These are phyloP conservation scores for Endoconidiophora laricicola DNA, from an alignment of 2,329 filamentous ascomycete species.

Conservation along the genomic window DNA sequence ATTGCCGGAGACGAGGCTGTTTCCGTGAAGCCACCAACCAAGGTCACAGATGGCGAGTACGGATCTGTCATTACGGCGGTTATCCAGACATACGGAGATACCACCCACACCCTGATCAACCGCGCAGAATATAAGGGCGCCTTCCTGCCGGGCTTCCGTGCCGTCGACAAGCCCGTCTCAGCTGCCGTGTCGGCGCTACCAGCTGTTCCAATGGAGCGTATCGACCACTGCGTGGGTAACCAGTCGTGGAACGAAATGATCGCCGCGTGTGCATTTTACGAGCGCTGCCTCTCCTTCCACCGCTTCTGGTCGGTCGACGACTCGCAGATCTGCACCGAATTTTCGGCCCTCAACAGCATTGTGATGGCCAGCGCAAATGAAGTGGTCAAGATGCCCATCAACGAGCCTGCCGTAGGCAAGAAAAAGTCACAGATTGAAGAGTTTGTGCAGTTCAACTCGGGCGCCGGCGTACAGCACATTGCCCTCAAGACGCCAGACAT, in stretches of 20 bases:
- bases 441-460: slow-evolving; percentile 77
- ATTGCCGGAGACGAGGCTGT: slow-evolving; percentile 42
- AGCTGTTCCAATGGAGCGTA: slow-evolving; percentile 48
- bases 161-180: slow-evolving; percentile 27
- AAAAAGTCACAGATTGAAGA: slow-evolving; percentile 92
- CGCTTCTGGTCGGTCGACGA: slow-evolving; percentile 97
- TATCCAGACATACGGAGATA: slow-evolving; percentile 87
- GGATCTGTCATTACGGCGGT: slow-evolving; percentile 59
- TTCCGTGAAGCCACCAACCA: slow-evolving; percentile 44
- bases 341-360: slow-evolving; percentile 71
- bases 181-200: slow-evolving; percentile 33
- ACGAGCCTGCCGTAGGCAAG: slow-evolving; percentile 81
- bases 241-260: slow-evolving; percentile 87
- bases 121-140: slow-evolving; percentile 51
- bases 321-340: slow-evolving; percentile 81
- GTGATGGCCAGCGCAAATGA: slow-evolving; percentile 82
- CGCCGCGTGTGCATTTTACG: slow-evolving; percentile 55
- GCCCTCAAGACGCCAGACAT: slow-evolving; percentile 73
- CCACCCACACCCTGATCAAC: slow-evolving; percentile 80
- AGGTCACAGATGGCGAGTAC: slow-evolving; percentile 36
- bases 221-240: slow-evolving; percentile 96
- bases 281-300: slow-evolving; percentile 79
- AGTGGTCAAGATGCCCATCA: slow-evolving; percentile 94
- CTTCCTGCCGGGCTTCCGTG: slow-evolving; percentile 72
- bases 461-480: slow-evolving; percentile 84